Evolutionary conservation across 228 moss, liverwort and hornwort species (phyloP).

Genomic region (Sphagnum magellanicum): DNA sequence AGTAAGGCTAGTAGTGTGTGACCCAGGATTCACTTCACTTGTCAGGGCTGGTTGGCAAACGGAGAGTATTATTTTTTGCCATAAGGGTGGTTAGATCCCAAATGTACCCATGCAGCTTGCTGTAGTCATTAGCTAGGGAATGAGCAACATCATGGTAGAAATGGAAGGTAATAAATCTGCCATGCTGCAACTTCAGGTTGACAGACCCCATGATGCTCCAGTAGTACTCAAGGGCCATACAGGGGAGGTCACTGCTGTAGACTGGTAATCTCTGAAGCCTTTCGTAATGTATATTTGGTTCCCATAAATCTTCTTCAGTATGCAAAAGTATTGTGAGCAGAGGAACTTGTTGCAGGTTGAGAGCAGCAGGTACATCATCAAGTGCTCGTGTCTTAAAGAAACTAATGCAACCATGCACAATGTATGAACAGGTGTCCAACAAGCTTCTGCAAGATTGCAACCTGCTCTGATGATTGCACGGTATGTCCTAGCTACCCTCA

Average conservation of each 20-base stretch:
- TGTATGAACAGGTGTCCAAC: slow-evolving; percentile 54
- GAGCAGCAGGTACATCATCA: no score
- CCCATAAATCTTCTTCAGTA: not conserved
- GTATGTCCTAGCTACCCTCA: slow-evolving; percentile 22
- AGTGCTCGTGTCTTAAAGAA: not conserved
- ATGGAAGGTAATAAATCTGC: not conserved
- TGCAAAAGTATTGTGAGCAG: not conserved
- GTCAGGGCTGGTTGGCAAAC: not conserved
- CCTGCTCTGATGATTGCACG: slow-evolving; percentile 85
- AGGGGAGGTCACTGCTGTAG: slow-evolving; percentile 83
- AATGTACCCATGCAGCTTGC: not conserved
- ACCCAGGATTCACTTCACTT: not conserved
- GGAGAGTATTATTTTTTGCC: not conserved
- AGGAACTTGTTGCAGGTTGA: not conserved
- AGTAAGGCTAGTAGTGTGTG: not conserved
- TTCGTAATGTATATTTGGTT: not conserved
- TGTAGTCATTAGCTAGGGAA: not conserved
- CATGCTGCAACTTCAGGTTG: slow-evolving; percentile 41
- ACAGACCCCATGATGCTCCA: slow-evolving; percentile 37
- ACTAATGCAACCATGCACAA: not conserved
- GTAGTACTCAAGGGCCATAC: slow-evolving; percentile 61
- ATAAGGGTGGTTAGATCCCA: not conserved
- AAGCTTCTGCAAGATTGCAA: slow-evolving; percentile 73
- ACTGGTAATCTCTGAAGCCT: slow-evolving; percentile 44
- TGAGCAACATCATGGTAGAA: not conserved